Evolutionary conservation across 1,284 basidiomycete species (phyloP), one percentile per base, ranked within the genome.

Genomic region (Pyrrhoderma lamaoense): DNA sequence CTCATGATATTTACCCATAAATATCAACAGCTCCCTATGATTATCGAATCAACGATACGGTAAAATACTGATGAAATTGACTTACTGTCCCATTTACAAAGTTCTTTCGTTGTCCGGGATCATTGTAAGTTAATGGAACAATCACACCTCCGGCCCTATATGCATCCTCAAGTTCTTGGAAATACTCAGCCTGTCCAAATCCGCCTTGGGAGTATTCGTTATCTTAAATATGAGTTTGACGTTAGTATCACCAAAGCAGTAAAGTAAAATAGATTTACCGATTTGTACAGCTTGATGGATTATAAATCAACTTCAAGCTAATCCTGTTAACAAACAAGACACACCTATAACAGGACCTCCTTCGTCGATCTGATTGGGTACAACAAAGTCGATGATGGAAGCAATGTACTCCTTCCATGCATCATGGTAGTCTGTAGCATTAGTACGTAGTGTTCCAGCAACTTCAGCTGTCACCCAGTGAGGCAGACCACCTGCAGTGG

Each of bases 401-500:
- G 74, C 67, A 38, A 84, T 76, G 60, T 90, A 92, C 8, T 74
- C 76, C 57, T 76, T 71, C 85, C 87, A 92, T 0, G 85, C 76
- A 4, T 69, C 73, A 53, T 65, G 71, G 72, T 77, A 91, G 56
- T 84, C 84, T 0, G 78, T 75, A 3, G 75, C 79, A 57, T 85
- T 84, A 35, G 82, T 87, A 7, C 89, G 75, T 18, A 90, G 69
- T 39, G 69, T 69, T 1, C 82, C 83, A 3, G 78, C 74, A 13
- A 87, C 76, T 59, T 82, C 75, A 9, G 79, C 74, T 1, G 84
- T 87, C 13, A 78, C 71, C 89, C 88, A 90, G 55, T 86, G 84
- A 0, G 87, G 76, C 54, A 89, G 79, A 1, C 88, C 88, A 18
- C 88, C 88, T 1, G 84, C 86, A 0, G 83, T 82, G 0, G 85